Evolutionary conservation across 768 basidiomycete genomes (phyloP).

Genomic region (Serendipita indica): DNA sequence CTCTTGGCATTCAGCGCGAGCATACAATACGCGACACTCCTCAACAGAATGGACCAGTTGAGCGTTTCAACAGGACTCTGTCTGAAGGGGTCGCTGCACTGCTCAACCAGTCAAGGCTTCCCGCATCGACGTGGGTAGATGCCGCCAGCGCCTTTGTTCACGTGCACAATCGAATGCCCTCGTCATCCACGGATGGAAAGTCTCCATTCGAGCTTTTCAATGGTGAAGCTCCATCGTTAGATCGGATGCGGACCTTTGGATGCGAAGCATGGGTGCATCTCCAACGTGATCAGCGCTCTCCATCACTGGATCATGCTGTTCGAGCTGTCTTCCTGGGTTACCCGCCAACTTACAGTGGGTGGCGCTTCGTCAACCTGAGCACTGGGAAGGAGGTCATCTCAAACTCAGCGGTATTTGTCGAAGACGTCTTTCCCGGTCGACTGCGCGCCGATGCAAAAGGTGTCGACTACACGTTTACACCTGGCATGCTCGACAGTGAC

Average conservation of each 20-base stretch:
- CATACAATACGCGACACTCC: conserved; percentile 13
- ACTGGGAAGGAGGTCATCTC: conserved; percentile 4
- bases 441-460: conserved; percentile 12
- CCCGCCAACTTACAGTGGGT: conserved; percentile 22
- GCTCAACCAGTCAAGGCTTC: background rate
- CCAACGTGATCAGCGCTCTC: conserved; percentile 19
- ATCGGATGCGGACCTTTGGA: conserved; percentile 26
- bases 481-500: background rate
- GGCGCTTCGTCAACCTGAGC: conserved; percentile 11
- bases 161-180: conserved; percentile 6
- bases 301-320: conserved; percentile 13
- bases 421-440: background rate
- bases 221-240: conserved; percentile 15
- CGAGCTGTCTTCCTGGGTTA: conserved; percentile 30
- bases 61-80: conserved; percentile 17
- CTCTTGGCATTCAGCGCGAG: conserved; percentile 14
- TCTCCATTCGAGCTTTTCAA: conserved; percentile 12
- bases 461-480: background rate
- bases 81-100: conserved; percentile 13
- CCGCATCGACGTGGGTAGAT: background rate
- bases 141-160: background rate
- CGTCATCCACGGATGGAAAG: background rate
- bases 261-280: conserved; percentile 28
- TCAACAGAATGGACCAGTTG: conserved; percentile 19
- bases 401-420: conserved; percentile 13